Base-by-base conservation (phyloP, 2,329 filamentous ascomycete genomes). In the Fusarium duplospermum region DNA sequence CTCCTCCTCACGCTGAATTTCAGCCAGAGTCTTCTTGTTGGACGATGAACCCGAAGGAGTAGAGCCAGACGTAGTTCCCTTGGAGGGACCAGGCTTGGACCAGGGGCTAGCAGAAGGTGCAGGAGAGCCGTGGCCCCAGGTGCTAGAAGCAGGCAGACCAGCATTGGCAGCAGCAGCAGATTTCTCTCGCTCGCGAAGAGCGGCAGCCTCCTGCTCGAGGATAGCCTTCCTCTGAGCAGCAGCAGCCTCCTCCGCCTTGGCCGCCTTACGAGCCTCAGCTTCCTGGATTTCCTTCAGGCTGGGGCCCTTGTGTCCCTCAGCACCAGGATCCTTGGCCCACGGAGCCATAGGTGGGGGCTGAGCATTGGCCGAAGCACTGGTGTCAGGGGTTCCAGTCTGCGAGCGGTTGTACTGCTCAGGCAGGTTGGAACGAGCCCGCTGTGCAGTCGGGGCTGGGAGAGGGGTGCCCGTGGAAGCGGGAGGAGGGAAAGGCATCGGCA, bases 1-100 rank as follows among this genome's bases (percentile, higher is more conserved):
- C 81, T 98, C 96, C 80, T 99, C 96, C 84, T 99, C 96, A 72
- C 95, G 95, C 82, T 98, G 96, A 68, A 99, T 98, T 76, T 98
- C 96, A 27, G 95, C 94, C 52, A 98, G 87, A 0, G 95, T 98
- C 89, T 98, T 98, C 87, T 97, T 96, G 84, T 85, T 81, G 78
- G 84, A 72, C 11, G 78, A 60, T 2, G 81, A 62, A 16, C 67
- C 62, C 14, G 77, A 57, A 11, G 67, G 63, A 4, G 79, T 77
- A 1, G 78, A 69, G 7, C 74, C 76, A 31, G 78, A 71, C 6
- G 77, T 66, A 27, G 77, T 66, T 24, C 75, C 80, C 80, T 89
- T 90, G 50, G 80, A 78, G 4, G 86, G 83, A 1, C 85, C 83
- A 4, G 92, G 90, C 82, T 94, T 94, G 20, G 88, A 84, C 93